Evolutionary conservation across 305 asterid species (phyloP).

Genomic region (Stenogyne calaminthoides): DNA sequence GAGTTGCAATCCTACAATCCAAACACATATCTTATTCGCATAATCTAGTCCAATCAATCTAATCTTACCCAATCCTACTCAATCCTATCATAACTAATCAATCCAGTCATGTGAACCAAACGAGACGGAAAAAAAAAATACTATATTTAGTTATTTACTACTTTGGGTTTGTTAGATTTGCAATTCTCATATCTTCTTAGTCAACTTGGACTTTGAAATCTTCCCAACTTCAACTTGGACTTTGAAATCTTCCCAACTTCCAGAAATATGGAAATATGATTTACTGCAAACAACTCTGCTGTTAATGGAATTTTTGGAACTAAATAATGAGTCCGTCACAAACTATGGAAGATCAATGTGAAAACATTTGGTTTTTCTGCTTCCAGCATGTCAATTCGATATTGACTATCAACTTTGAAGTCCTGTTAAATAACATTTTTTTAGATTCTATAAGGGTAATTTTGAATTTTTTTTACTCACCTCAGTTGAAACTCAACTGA

Average conservation of each 20-base stretch:
- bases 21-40: too few relatives aligned
- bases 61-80: too few relatives aligned
- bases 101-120: too few relatives aligned
- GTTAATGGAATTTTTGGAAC: constrained; percentile 61
- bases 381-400: constrained; percentile 57
- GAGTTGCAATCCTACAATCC: too few relatives aligned
- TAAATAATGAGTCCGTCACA: constrained; percentile 77
- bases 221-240: background rate
- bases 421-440: background rate
- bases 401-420: background rate
- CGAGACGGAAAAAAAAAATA: background rate
- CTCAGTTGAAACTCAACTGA: background rate
- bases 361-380: constrained; percentile 67
- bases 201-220: background rate
- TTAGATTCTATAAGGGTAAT: background rate
- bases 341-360: constrained; percentile 89
- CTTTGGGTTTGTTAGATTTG: background rate
- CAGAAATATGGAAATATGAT: too few relatives aligned
- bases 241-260: constrained; percentile 11
- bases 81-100: too few relatives aligned
- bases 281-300: constrained; percentile 86
- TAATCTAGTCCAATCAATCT: too few relatives aligned
- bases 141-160: background rate
- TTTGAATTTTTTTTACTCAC: background rate
- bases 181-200: background rate